Evolutionary conservation across 352 stramenopile genomes (phyloP).

Genomic region (Globisporangium solare): DNA sequence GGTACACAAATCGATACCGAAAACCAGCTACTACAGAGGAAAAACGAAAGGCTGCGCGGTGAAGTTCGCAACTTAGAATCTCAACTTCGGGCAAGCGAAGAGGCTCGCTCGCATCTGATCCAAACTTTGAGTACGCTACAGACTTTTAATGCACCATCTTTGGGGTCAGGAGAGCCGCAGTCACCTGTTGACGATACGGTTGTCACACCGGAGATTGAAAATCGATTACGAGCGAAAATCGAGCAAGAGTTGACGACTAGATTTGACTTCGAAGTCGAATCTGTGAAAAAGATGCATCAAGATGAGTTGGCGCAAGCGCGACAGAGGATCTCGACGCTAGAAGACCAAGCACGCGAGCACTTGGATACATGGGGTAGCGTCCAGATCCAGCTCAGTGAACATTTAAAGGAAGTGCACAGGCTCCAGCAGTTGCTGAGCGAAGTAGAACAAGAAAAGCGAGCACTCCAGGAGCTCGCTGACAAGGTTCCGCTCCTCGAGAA

Average conservation of each 20-base stretch:
- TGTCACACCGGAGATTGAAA: not conserved
- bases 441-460: constrained; percentile 24
- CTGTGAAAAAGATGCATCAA: constrained; percentile 6
- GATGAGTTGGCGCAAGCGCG: constrained; percentile 3
- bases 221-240: constrained; percentile 1
- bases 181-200: not conserved
- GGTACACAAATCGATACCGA: not conserved
- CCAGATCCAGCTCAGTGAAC: constrained; percentile 20
- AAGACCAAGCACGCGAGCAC: constrained; percentile 25
- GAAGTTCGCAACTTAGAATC: constrained; percentile 30
- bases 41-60: constrained; percentile 11
- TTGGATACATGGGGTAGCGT: constrained; percentile 16
- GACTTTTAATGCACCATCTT: constrained; percentile 3
- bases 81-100: constrained; percentile 67
- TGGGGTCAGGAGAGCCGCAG: not conserved
- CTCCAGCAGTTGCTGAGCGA: constrained; percentile 23
- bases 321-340: constrained; percentile 18
- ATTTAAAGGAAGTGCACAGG: constrained; percentile 30
- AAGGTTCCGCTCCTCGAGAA: constrained; percentile 46
- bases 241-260: constrained; percentile 6
- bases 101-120: constrained; percentile 50
- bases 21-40: not conserved
- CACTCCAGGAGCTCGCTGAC: constrained; percentile 24
- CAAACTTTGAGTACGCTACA: constrained; percentile 50
- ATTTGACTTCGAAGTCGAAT: constrained; percentile 12